phyloP scores from a whole-genome alignment of 1,284 basidiomycete genomes.

The Malassezia japonica region DNA sequence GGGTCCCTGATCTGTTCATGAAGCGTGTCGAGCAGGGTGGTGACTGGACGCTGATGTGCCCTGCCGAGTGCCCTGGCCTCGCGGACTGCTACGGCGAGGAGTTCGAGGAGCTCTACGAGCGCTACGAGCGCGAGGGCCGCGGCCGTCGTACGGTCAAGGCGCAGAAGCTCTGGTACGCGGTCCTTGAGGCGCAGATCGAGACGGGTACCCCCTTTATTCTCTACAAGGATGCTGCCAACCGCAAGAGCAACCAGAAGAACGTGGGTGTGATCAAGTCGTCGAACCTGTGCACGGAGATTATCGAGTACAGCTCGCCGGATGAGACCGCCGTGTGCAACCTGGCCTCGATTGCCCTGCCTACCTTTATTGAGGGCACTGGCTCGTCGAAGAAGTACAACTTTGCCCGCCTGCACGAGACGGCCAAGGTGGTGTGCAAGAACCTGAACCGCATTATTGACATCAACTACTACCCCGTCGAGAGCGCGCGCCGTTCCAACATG shows the following conservation, averaged over 20 bases:
- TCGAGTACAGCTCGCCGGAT: conserved; percentile 94
- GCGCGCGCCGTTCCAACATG: conserved; percentile 86
- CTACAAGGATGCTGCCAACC: conserved; percentile 64
- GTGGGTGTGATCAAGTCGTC: conserved; percentile 98
- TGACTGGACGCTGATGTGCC: conserved; percentile 96
- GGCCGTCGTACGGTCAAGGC: conserved; percentile 79
- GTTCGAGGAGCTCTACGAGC: conserved; percentile 79
- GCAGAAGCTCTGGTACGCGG: conserved; percentile 97
- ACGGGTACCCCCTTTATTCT: conserved; percentile 97
- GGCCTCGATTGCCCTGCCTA: conserved; percentile 86
- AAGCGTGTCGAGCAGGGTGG: conserved; percentile 55
- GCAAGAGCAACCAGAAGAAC: conserved; percentile 77
- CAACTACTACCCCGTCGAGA: conserved; percentile 83
- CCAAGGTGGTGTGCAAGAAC: conserved; percentile 63
- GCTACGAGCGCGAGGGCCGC: conserved; percentile 84
- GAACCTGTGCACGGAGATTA: conserved; percentile 97
- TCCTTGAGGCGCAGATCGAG: conserved; percentile 93
- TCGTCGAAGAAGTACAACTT: conserved; percentile 61
- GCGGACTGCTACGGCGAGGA: conserved; percentile 83
- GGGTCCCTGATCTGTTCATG: conserved; percentile 88
- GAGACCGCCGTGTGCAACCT: conserved; percentile 99
- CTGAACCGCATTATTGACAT: conserved; percentile 87
- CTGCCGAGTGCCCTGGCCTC: conserved; percentile 84
- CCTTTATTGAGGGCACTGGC: conserved; percentile 46
- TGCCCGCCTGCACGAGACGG: conserved; percentile 83